phyloP scores from a whole-genome alignment of 768 basidiomycete genomes.

The Hygrocybe punicea region DNA sequence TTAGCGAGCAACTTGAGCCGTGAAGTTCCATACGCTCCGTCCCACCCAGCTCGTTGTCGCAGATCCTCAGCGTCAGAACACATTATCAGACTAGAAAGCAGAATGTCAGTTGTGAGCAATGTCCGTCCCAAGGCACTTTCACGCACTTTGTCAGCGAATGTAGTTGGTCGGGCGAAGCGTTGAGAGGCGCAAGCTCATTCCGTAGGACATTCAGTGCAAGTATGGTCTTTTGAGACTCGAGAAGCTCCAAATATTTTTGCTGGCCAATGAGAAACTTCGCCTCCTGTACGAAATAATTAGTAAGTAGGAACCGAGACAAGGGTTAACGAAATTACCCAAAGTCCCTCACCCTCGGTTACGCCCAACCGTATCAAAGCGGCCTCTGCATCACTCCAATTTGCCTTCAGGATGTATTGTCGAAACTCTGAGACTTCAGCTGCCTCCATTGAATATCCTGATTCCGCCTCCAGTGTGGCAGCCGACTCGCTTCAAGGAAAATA shows the following conservation, averaged over 20 bases:
- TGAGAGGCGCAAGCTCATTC: constrained; percentile 81
- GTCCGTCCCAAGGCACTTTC: too few relatives aligned
- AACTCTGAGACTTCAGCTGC: constrained; percentile 74
- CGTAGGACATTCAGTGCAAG: constrained; percentile 82
- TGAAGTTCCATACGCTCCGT: constrained; percentile 80
- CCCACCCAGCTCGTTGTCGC: constrained; percentile 78
- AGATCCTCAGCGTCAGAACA: constrained; percentile 83
- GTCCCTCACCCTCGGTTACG: constrained; percentile 60
- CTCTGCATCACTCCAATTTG: constrained; percentile 78
- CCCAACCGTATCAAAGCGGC: constrained; percentile 64
- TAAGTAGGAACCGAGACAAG: not conserved
- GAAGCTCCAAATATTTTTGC: constrained; percentile 93
- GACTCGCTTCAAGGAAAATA: constrained; percentile 59
- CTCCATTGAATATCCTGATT: constrained; percentile 89
- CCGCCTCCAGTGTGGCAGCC: constrained; percentile 83
- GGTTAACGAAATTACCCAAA: constrained; percentile 51
- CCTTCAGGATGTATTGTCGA: constrained; percentile 73
- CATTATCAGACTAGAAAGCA: constrained; percentile 75
- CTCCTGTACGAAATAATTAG: constrained; percentile 45
- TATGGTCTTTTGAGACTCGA: constrained; percentile 78
- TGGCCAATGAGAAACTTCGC: constrained; percentile 84
- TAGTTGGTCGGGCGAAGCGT: constrained; percentile 74
- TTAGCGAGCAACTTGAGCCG: constrained; percentile 69
- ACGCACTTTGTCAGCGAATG: constrained; percentile 84
- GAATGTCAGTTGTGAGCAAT: constrained; percentile 16